These are phyloP conservation scores for Ustilago esculenta DNA, from an alignment of 1,284 basidiomycete genomes.

Conservation along the genomic window DNA sequence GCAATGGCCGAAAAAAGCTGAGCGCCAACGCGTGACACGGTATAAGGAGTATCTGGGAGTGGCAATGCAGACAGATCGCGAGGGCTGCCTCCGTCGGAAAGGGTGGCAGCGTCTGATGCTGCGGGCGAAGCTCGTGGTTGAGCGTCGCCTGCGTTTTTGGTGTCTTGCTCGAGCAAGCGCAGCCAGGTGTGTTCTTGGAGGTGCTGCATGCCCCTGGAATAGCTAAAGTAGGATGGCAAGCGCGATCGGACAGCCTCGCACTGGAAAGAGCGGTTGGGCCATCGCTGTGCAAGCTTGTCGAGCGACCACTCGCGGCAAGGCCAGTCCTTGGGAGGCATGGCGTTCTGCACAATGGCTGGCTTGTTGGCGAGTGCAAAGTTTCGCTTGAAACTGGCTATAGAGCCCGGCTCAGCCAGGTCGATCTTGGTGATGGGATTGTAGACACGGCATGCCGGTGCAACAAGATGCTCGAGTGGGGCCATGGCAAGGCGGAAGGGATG, in stretches of 20 bases:
- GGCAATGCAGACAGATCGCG: constrained; percentile 20
- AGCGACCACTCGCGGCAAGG: constrained; percentile 55
- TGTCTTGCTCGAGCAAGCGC: constrained; percentile 25
- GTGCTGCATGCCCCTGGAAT: constrained; percentile 50
- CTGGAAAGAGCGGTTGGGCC: constrained; percentile 52
- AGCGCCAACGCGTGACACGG: constrained; percentile 9
- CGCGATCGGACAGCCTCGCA: constrained; percentile 57
- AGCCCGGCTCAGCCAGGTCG: constrained; percentile 27
- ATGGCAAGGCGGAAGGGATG: constrained; percentile 57
- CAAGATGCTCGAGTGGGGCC: constrained; percentile 46
- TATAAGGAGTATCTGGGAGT: constrained; percentile 24
- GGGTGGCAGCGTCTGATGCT: constrained; percentile 6
- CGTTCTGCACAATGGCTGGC: constrained; percentile 56
- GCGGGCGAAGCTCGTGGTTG: constrained; percentile 1
- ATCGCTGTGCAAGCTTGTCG: constrained; percentile 43
- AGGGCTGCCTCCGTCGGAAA: constrained; percentile 21
- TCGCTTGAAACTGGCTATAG: constrained; percentile 29
- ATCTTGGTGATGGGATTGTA: constrained; percentile 47
- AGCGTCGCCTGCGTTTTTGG: background rate
- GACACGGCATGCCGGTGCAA: constrained; percentile 34
- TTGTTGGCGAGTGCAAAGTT: constrained; percentile 37
- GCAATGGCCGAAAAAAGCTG: constrained; percentile 19
- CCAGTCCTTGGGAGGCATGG: constrained; percentile 52
- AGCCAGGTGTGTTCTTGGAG: constrained; percentile 40
- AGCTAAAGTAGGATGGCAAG: constrained; percentile 51